Conservation (phyloP, 2,329 filamentous ascomycete genomes). For the Clonostachys solani region DNA sequence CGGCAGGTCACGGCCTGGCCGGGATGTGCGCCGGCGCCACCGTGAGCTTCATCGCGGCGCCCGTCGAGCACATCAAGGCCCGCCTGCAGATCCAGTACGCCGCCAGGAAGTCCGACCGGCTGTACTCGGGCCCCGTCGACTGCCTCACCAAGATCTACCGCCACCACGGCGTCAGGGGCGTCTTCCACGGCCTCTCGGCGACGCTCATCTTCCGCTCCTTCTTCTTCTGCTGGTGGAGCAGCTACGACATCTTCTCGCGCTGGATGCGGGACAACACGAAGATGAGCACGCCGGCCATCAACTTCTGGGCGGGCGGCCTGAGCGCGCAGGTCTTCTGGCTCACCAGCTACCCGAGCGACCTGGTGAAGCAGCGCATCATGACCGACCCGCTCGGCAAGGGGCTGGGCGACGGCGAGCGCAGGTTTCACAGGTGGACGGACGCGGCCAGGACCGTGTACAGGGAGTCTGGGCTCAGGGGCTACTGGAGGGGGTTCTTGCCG, state of each 20-base stretch:
- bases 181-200: constrained; percentile 82
- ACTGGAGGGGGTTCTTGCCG: constrained; percentile 90
- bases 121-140: constrained; percentile 86
- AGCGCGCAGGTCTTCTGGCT: constrained; percentile 95
- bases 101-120: constrained; percentile 67
- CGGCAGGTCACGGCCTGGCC: constrained; percentile 80
- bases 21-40: constrained; percentile 85
- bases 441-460: constrained; percentile 73
- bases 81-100: constrained; percentile 93
- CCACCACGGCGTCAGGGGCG: constrained; percentile 70
- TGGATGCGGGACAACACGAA: constrained; percentile 61
- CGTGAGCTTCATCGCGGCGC: constrained; percentile 88
- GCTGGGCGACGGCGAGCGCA: constrained; percentile 61
- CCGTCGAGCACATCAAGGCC: constrained; percentile 93
- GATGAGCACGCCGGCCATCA: constrained; percentile 74
- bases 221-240: constrained; percentile 99
- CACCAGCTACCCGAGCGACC: constrained; percentile 85
- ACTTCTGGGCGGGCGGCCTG: constrained; percentile 95
- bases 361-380: constrained; percentile 97
- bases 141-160: constrained; percentile 66
- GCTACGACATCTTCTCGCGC: constrained; percentile 80
- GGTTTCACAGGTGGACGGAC: constrained; percentile 73
- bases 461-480: constrained; percentile 74
- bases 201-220: constrained; percentile 87
- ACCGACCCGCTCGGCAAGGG: constrained; percentile 79